Percentiles rank a stretch among this genome's conserved stretches.
These are phyloP conservation scores for Hyphochytrium catenoides DNA, from an alignment of 352 stramenopile species.

Conservation along the genomic window DNA sequence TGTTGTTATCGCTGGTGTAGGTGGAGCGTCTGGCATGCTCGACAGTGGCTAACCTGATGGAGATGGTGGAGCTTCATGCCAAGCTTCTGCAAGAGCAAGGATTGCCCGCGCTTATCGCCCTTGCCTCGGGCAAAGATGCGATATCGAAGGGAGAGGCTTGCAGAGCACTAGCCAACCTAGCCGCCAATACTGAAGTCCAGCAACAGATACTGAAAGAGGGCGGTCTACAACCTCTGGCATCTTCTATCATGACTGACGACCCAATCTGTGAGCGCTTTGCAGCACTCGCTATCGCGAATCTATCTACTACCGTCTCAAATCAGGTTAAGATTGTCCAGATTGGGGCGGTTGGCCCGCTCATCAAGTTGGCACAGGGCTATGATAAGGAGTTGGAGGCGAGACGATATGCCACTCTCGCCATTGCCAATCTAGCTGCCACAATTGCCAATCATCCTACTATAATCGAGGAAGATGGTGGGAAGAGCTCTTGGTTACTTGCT, in stretches of 20 bases:
- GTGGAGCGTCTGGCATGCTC: slow-evolving; percentile 80
- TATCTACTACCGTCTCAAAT: slow-evolving; percentile 72
- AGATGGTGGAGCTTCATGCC: slow-evolving; percentile 77
- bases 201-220: slow-evolving; percentile 70
- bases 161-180: slow-evolving; percentile 78
- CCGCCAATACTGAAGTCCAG: slow-evolving; percentile 77
- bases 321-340: slow-evolving; percentile 83
- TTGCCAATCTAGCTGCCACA: slow-evolving; percentile 84
- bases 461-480: slow-evolving; percentile 71
- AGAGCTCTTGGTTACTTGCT: too few species aligned
- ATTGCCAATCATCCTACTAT: slow-evolving; percentile 78
- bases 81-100: slow-evolving; percentile 81
- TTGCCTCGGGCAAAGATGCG: slow-evolving; percentile 62
- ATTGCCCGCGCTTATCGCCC: slow-evolving; percentile 66
- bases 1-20: too few species aligned
- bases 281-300: slow-evolving; percentile 73
- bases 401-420: slow-evolving; percentile 73
- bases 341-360: slow-evolving; percentile 71
- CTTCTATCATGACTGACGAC: slow-evolving; percentile 56
- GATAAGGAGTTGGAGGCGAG: slow-evolving; percentile 75
- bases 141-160: slow-evolving; percentile 74
- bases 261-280: slow-evolving; percentile 80
- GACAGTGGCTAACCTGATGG: slow-evolving; percentile 82
- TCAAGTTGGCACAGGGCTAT: slow-evolving; percentile 49
- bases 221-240: slow-evolving; percentile 65